Conservation (phyloP, 2,329 filamentous ascomycete species). For the Pestalotiopsis sp. region DNA sequence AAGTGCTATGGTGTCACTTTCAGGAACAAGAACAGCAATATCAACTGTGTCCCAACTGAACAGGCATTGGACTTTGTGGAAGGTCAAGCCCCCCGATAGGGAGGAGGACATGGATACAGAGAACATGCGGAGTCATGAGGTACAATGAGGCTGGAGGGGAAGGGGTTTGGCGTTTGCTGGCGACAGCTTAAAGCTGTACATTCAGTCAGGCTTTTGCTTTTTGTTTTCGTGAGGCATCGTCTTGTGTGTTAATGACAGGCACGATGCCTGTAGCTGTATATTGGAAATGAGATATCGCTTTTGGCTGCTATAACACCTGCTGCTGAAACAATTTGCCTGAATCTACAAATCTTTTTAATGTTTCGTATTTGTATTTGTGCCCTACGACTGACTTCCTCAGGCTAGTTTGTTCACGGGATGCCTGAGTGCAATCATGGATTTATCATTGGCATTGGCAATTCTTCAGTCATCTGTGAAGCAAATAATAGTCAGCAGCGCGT, state of each 20-base stretch:
- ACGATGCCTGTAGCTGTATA: background rate
- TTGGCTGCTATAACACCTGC: background rate
- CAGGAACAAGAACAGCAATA: conserved; percentile 89
- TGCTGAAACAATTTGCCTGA: background rate
- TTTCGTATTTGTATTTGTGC: too few relatives aligned
- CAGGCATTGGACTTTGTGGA: conserved; percentile 94
- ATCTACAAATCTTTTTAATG: too few relatives aligned
- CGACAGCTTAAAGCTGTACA: background rate
- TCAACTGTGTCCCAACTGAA: conserved; percentile 86
- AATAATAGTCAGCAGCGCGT: too few relatives aligned
- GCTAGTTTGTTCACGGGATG: too few relatives aligned
- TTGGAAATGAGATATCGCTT: background rate
- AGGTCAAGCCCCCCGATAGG: conserved; percentile 61
- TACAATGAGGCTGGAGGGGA: background rate
- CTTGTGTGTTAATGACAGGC: background rate
- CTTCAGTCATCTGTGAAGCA: too few relatives aligned
- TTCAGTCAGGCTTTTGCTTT: background rate
- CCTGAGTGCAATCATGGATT: too few relatives aligned
- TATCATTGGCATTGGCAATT: too few relatives aligned
- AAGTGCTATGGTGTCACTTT: conserved; percentile 98
- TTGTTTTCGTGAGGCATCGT: background rate
- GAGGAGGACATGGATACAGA: background rate
- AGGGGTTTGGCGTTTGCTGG: conserved; percentile 8
- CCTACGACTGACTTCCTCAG: too few relatives aligned
- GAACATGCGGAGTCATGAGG: background rate